Evolutionary conservation across 176 grass and related monocot genomes (phyloP), one percentile per base, ranked within the genome.

Genomic region (Phoenix roebelenii): DNA sequence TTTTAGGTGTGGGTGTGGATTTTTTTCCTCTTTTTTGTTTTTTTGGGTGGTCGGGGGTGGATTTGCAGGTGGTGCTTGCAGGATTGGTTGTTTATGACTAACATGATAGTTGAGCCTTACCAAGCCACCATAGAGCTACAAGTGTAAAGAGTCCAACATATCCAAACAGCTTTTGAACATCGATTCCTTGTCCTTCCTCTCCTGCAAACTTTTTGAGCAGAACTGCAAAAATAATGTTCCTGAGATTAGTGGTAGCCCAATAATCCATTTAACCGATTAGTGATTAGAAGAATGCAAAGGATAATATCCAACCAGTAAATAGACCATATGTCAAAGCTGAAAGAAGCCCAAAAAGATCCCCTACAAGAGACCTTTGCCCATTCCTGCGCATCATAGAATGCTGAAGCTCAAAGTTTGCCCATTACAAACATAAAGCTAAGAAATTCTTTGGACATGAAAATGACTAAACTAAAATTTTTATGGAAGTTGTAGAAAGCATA

Each of bases 121-220:
- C 87, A 73, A 92, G 79, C 87, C 93, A 92, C 93, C 93, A 98
- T 59, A 98, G 79, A 82, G 89, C 75, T 75, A 83, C 58, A 25
- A 98, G 79, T 68, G 50, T 80, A 60, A 89, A 98, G 25, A 98
- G 57, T 55, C 93, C 88, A 5, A 98, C 76, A 78, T 92, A 98
- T 60, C 88, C 93, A 78, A 98, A 98, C 15, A 92, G 60, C 66
- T 98, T 98, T 83, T 98, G 88, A 65, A 98, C 67, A 76, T 98
- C 87, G 50, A 81, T 71, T 53, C 83, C 79, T 83, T 98, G 78
- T 70, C 84, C 93, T 78, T 83, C 93, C 76, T 90, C 93, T 67
- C 93, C 88, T 57, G 88, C 82, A 78, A 89, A 83, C 49, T 98
- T 98, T 80, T 98, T 98, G 23, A 98, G 81, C 55, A 98, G 88